phyloP scores from a whole-genome alignment of 169 alveolate genomes.

The Babesia bovis region DNA sequence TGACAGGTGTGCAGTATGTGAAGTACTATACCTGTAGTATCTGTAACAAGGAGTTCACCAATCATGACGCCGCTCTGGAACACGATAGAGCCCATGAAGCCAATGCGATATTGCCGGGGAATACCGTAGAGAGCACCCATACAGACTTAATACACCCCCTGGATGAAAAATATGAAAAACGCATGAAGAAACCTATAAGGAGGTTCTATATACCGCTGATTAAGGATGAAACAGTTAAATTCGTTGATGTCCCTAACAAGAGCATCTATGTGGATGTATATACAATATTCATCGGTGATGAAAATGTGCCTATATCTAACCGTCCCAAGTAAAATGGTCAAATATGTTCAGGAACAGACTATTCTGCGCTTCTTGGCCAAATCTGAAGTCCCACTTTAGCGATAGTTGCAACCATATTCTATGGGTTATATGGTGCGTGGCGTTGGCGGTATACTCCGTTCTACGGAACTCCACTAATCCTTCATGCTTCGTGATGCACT shows the following conservation, averaged over 20 bases:
- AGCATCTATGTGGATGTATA: constrained; percentile 60
- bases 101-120: background rate
- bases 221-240: constrained; percentile 51
- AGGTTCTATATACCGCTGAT: constrained; percentile 59
- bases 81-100: constrained; percentile 58
- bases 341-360: constrained; percentile 73
- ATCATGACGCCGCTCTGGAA: constrained; percentile 23
- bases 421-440: constrained; percentile 76
- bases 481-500: constrained; percentile 41
- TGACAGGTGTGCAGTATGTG: constrained; percentile 50
- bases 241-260: constrained; percentile 59
- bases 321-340: constrained; percentile 76
- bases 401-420: constrained; percentile 78
- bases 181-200: constrained; percentile 38
- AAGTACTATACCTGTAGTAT: constrained; percentile 44
- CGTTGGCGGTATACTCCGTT: constrained; percentile 75
- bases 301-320: constrained; percentile 26
- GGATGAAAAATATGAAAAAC: constrained; percentile 36
- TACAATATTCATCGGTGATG: constrained; percentile 60
- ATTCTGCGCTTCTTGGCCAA: constrained; percentile 54
- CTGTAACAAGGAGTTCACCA: constrained; percentile 54
- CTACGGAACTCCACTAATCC: constrained; percentile 63
- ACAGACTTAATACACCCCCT: constrained; percentile 20
- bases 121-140: background rate
- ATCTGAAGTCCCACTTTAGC: constrained; percentile 69